phyloP scores from a whole-genome alignment of 2,329 filamentous ascomycete species.

The Colletotrichum brevisporum region DNA sequence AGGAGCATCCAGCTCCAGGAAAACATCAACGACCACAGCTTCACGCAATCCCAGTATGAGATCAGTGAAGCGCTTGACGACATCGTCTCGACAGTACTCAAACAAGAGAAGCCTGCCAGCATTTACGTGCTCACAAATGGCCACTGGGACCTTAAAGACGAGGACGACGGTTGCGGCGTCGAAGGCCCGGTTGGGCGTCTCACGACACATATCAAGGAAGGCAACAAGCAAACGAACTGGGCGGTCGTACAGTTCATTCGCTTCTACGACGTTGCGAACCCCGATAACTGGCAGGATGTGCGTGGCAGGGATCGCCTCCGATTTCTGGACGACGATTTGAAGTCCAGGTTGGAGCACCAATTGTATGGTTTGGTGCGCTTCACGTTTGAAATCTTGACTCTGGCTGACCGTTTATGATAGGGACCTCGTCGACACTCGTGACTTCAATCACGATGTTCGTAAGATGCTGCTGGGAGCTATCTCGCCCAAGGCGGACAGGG shows the following conservation, averaged over 20 bases:
- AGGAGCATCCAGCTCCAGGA: neutral
- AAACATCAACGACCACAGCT: neutral
- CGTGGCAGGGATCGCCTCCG: neutral
- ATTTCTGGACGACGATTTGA: neutral
- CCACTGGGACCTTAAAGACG: neutral
- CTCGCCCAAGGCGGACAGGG: neutral
- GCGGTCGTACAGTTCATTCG: conserved; percentile 11
- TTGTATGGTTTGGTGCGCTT: neutral
- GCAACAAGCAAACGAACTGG: neutral
- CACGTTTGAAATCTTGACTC: neutral
- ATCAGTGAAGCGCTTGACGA: neutral
- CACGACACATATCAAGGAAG: neutral
- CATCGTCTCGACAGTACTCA: neutral
- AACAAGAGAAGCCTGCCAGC: neutral
- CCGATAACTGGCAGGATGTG: neutral
- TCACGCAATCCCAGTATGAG: neutral
- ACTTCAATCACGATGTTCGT: neutral
- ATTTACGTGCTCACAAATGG: conserved; percentile 18
- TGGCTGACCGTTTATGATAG: neutral
- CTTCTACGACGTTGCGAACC: neutral
- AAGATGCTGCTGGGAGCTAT: neutral
- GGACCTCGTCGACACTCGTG: neutral
- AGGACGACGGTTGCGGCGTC: neutral
- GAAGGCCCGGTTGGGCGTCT: neutral
- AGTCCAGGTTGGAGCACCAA: neutral